A percentile compares a stretch with the other conserved stretches of the same genome.
phyloP scores from a whole-genome alignment of 768 basidiomycete genomes.

The Rhodotorula toruloides region DNA sequence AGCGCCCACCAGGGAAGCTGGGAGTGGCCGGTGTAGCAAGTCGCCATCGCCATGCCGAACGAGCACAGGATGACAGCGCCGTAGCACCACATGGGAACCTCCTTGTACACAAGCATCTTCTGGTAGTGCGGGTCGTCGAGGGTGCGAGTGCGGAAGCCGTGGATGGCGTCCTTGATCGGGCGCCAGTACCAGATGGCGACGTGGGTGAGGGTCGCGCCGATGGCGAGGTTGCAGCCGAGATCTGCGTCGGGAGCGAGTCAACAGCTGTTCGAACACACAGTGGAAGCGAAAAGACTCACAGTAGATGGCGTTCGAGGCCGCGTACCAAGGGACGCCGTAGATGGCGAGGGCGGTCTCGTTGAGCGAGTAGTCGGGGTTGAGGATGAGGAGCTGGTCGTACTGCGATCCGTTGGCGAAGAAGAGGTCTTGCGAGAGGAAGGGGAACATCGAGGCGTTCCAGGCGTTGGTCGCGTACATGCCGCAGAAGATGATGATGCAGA shows the following conservation, averaged over 20 bases:
- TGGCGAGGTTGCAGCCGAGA: constrained; percentile 41
- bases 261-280: background rate
- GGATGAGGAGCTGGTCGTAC: constrained; percentile 42
- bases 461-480: constrained; percentile 34
- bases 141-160: constrained; percentile 26
- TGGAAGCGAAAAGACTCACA: constrained; percentile 17
- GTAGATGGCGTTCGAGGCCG: constrained; percentile 33
- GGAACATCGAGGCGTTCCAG: constrained; percentile 45
- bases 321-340: constrained; percentile 29
- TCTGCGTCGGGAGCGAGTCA: background rate
- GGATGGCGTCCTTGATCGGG: constrained; percentile 29
- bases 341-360: constrained; percentile 39
- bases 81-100: constrained; percentile 43
- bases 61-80: constrained; percentile 31
- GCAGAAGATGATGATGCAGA: constrained; percentile 41
- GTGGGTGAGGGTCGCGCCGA: constrained; percentile 44
- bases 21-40: constrained; percentile 27
- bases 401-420: constrained; percentile 41
- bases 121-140: constrained; percentile 28
- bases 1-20: constrained; percentile 46
- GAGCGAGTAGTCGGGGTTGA: constrained; percentile 39
- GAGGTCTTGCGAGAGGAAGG: constrained; percentile 45
- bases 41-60: constrained; percentile 41
- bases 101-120: constrained; percentile 10
- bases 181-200: constrained; percentile 30